Evolutionary conservation across 2,329 filamentous ascomycete species (phyloP), one percentile per base, ranked within the genome.

Genomic region (Verticillium nubilum): DNA sequence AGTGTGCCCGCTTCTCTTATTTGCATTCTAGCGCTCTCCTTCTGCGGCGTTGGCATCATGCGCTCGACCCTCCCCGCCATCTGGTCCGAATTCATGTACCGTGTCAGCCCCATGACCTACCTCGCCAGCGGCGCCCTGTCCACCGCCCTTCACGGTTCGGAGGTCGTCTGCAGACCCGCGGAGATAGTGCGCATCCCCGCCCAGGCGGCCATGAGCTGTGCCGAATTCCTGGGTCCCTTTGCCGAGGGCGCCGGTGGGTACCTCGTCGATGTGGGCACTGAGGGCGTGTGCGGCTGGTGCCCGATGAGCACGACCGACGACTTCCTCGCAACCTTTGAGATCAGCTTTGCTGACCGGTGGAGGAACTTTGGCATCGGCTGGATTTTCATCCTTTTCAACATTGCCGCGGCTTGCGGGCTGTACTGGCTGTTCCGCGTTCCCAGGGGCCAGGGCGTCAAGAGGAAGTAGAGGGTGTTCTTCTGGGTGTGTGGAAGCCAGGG

Each of bases 351-450:
- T 37, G 66, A 82, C 47, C 68, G 80, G n/a, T 86, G 82, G 81
- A 76, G 83, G 57, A 80, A 86, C 59, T 83, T 79, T 58, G 83
- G 82, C 0, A 69, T 86, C 2, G 69, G 83, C 47, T 84, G 80
- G 73, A 76, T 75, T 0, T 85, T 82, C 59, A 74, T 82, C 35
- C 67, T 73, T 4, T 80, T 82, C 64, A 84, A 84, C 56, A 65
- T 80, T n/a, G 69, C 69, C 9, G 78, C 73, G 1, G 79, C 80
- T 0, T 67, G 82, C 17, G 68, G 73, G 1, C 66, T 83, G 28
- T 84, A 84, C 64, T 83, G 76, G 75, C 56, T 78, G 58, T 70
- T 68, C 2, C 62, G 74, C 15, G 70, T 76, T 10, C 70, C 70
- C 0, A 68, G 62, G 56, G 64, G 62, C 1, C 67, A 66, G 58